Base-by-base conservation (phyloP, 768 basidiomycete species). In the Mycena crocata region DNA sequence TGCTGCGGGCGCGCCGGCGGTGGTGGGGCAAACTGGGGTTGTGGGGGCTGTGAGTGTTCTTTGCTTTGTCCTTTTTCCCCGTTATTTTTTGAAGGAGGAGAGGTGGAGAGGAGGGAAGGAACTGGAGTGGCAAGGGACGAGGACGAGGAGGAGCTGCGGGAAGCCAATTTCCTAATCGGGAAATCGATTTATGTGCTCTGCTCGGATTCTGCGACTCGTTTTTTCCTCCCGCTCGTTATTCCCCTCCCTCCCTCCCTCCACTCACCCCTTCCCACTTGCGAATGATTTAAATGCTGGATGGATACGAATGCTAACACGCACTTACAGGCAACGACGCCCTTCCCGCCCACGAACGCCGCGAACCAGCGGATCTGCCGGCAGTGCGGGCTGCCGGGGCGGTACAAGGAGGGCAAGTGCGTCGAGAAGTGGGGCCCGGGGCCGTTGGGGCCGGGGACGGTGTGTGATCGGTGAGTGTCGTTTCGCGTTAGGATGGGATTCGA, bases 401-500 rank as follows among this genome's bases (percentile, higher is more conserved):
- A 93, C 79, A 93, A 93, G 79, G 93, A 94, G 24, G 91, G 90
- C 12, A 93, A 93, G 70, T 94, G 93, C 74, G 92, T 94, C 56
- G 93, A 94, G 73, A 94, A 94, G 77, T 94, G 93, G 93, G 93
- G 93, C 1, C 92, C 93, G 26, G 93, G 93, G 5, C 93, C 93
- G 50, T 86, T 90, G 77, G 93, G 93, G 0, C 93, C 93, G 55
- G 93, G 92, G 24, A 94, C 93, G 0, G 92, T 94, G 0, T 94
- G 92, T 73, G 93, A 94, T 81, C 81, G 92, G 86, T 89, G 72
- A 68, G 85, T 79, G 30, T 31, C 28, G 30, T 42, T 55, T 52
- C 48, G 60, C 30, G 17, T 26, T 32, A 52, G 32, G 40, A 63
- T 50, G 37, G 28, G 19, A 56, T 35, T 56, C 64, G 48, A 28